Percentiles rank a stretch among this genome's conserved stretches.
Conservation (phyloP, 2,329 filamentous ascomycete species). For the Zasmidium angulare region DNA sequence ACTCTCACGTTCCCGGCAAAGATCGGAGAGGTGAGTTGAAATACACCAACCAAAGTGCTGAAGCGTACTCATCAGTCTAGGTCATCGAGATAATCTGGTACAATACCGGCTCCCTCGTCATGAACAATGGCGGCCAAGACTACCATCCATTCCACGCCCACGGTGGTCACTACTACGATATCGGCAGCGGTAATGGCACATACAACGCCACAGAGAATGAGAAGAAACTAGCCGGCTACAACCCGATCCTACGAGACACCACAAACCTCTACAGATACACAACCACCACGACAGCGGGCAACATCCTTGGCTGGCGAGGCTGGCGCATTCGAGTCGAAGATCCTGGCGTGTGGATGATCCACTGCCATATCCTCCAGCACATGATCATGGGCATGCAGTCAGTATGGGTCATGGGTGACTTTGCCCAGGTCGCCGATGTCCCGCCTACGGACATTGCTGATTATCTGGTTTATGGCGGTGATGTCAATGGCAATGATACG, state of each 20-base stretch:
- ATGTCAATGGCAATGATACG: conserved; percentile 41
- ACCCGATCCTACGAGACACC: conserved; percentile 46
- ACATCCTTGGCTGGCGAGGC: conserved; percentile 58
- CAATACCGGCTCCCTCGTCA: conserved; percentile 38
- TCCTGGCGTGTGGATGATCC: conserved; percentile 60
- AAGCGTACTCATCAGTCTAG: conserved; percentile 1
- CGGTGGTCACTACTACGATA: conserved; percentile 55
- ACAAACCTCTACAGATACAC: conserved; percentile 59
- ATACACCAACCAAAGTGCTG: conserved; percentile 30
- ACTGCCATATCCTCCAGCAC: conserved; percentile 60
- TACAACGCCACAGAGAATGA: conserved; percentile 55
- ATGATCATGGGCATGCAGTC: conserved; percentile 58
- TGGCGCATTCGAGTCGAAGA: conserved; percentile 58
- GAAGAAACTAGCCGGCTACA: conserved; percentile 38
- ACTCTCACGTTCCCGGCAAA: conserved; percentile 54
- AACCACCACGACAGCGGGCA: conserved; percentile 39
- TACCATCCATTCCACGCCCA: conserved; percentile 58
- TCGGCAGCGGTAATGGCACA: conserved; percentile 54
- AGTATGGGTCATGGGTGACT: conserved; percentile 49
- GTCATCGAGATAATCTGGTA: conserved; percentile 44
- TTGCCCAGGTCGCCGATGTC: conserved; percentile 38
- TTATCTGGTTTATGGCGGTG: conserved; percentile 47
- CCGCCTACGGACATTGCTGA: conserved; percentile 39
- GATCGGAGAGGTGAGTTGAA: conserved; percentile 54
- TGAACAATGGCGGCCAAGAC: conserved; percentile 36